phyloP scores from a whole-genome alignment of 768 basidiomycete species.

The Boletus rufocinnamomeus region DNA sequence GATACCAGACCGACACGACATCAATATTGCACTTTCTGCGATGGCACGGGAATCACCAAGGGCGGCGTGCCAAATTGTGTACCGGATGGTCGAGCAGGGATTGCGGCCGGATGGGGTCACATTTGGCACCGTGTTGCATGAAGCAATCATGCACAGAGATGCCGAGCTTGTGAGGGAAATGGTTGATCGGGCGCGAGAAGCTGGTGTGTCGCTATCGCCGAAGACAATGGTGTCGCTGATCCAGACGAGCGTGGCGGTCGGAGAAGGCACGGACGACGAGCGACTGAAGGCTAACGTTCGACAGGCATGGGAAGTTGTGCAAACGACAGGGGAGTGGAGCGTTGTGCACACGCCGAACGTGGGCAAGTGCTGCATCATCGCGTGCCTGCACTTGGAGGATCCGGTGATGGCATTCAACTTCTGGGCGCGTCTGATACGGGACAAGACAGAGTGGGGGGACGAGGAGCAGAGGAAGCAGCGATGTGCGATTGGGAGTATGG shows the following conservation, averaged over 20 bases:
- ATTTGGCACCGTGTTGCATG: slow-evolving; percentile 64
- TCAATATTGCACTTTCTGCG: slow-evolving; percentile 62
- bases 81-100: slow-evolving; percentile 50
- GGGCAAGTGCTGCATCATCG: slow-evolving; percentile 52
- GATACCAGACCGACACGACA: slow-evolving; percentile 61
- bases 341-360: slow-evolving; percentile 46
- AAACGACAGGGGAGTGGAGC: slow-evolving; percentile 37
- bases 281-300: slow-evolving; percentile 39
- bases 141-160: slow-evolving; percentile 50
- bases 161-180: slow-evolving; percentile 45
- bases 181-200: slow-evolving; percentile 40
- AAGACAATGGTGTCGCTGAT: slow-evolving; percentile 54
- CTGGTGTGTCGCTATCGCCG: slow-evolving; percentile 42
- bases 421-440: slow-evolving; percentile 52
- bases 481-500: slow-evolving; percentile 37
- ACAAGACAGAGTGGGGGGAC: slow-evolving; percentile 51
- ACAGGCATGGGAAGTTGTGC: slow-evolving; percentile 45
- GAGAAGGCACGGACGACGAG: slow-evolving; percentile 28
- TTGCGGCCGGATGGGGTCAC: slow-evolving; percentile 54
- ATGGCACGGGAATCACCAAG: slow-evolving; percentile 52
- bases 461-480: slow-evolving; percentile 47
- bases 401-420: slow-evolving; percentile 58
- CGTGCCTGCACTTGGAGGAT: slow-evolving; percentile 51
- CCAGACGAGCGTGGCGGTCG: slow-evolving; percentile 39
- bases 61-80: slow-evolving; percentile 48